Percentiles rank a stretch among this genome's conserved stretches.
Conservation (phyloP, 2,329 filamentous ascomycete genomes). For the Fusarium temperatum region DNA sequence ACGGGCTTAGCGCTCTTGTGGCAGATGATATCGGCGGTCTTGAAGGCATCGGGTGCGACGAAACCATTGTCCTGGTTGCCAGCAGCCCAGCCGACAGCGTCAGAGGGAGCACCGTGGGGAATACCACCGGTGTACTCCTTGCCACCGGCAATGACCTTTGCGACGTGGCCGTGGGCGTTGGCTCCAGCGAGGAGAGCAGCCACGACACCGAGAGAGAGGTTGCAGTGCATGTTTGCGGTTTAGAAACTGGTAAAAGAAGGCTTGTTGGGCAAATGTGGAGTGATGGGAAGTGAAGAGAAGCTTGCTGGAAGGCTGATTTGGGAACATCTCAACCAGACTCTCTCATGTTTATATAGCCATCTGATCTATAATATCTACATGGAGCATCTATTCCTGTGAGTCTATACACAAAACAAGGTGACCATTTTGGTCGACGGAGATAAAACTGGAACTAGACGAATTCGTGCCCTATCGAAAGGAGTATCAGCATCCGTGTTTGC, state of each 20-base stretch:
- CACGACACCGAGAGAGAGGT: constrained; percentile 24
- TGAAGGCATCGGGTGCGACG: constrained; percentile 54
- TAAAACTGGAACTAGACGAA: constrained; percentile 14
- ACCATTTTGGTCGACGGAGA: constrained; percentile 28
- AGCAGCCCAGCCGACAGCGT: constrained; percentile 50
- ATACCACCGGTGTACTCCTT: constrained; percentile 46
- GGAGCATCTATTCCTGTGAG: neutral
- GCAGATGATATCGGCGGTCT: constrained; percentile 57
- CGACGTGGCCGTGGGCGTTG: constrained; percentile 44
- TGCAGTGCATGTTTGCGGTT: constrained; percentile 13
- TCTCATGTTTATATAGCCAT: constrained; percentile 15
- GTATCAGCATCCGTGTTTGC: constrained; percentile 20
- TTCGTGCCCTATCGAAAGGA: constrained; percentile 22
- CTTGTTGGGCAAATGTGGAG: neutral
- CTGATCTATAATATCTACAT: neutral
- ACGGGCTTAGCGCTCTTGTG: constrained; percentile 55
- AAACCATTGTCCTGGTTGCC: constrained; percentile 54
- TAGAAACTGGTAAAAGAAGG: neutral
- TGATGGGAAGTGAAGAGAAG: neutral
- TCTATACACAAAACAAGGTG: constrained; percentile 7
- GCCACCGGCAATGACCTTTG: constrained; percentile 38
- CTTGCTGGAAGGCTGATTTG: constrained; percentile 5
- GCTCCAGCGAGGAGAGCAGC: constrained; percentile 40
- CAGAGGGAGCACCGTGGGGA: constrained; percentile 38
- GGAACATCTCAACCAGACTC: neutral